Base-by-base conservation (phyloP, 768 basidiomycete species). In the Asterophora parasitica region DNA sequence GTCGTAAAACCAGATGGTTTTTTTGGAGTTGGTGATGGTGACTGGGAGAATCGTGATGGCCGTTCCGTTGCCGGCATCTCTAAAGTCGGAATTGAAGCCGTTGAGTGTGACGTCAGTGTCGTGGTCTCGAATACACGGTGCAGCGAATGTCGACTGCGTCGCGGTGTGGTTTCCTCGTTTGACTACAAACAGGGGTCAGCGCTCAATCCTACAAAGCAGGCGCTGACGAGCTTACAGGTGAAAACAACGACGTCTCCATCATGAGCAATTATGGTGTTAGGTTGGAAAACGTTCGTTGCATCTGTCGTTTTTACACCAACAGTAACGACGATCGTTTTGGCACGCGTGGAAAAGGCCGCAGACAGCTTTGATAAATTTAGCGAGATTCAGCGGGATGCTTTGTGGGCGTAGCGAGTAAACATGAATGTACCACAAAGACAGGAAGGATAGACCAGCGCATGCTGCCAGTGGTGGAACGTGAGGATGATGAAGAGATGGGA, bases 1-100 rank as follows among this genome's bases (percentile, higher is more conserved):
- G 65, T 84, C 82, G 60, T 65, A 84, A 61, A 79, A 83, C 81
- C 81, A 84, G 40, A 81, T 67, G 15, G 81, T 76, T 9, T 51
- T 55, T 47, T 68, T 70, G 48, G 74, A 66, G 44, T 75, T 63
- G 8, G 58, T 47, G 36, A 84, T 71, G 15, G 73, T 65, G 33
- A 81, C 67, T 19, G 59, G 28, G 32, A 79, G 68, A 41, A 67
- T 69, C 20, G 78, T 78, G 45, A 72, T 57, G 15, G 71, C 65
- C 7, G 72, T 70, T 40, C 68, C 73, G 55, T 81, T 77, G 34
- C 62, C 68, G 4, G 76, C 71, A 54, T 72, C 53, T 44, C 78
- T 75, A 61, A 76, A 71, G 50, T 65, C 66, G 8, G 79, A 79
- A 65, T 80, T 62, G 62, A 85, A 83, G 7, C 80, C 79, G 56